Base-by-base conservation (phyloP, 805 yeast species). In the Myxozyma monticola region DNA sequence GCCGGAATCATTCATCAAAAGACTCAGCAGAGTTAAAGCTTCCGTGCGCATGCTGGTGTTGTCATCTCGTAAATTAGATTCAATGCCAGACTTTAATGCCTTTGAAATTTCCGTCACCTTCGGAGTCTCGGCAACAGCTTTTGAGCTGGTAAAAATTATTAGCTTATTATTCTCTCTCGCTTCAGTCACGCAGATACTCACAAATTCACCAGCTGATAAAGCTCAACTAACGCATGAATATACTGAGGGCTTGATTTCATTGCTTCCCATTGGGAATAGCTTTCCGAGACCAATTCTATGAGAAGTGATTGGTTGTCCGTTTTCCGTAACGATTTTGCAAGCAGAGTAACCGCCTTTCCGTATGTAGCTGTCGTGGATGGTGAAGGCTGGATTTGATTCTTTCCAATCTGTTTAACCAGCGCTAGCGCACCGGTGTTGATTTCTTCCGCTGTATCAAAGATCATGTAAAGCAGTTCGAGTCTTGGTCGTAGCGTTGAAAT, bases 21-120 rank as follows among this genome's bases (percentile, higher is more conserved):
- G 20, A 10, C n/a, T 12, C 4, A 84, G 59, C 30, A 81, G 63
- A 42, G 26, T 29, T 21, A 54, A 25, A 2, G 56, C 26, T 17
- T 29, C 45, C 14, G 42, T 26, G 6, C 60, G 51, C 14, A 54
- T 28, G 2, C 36, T 37, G 5, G 53, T 37, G 8, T 49, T 21
- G 18, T 15, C 26, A 14, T 29, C 28, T 9, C 35, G 22, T 4
- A 49, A n/a, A 45, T 10, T n/a, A n/a, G n/a, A n/a, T n/a, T n/a
- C n/a, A n/a, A n/a, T n/a, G n/a, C n/a, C n/a, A n/a, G n/a, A n/a
- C n/a, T n/a, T n/a, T n/a, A n/a, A n/a, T n/a, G n/a, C n/a, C n/a
- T n/a, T n/a, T n/a, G n/a, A n/a, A n/a, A n/a, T n/a, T n/a, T n/a
- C n/a, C n/a, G n/a, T n/a, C n/a, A n/a, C n/a, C n/a, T n/a, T n/a